phyloP scores from a whole-genome alignment of 2,329 filamentous ascomycete species.

The Botrytis tulipae region DNA sequence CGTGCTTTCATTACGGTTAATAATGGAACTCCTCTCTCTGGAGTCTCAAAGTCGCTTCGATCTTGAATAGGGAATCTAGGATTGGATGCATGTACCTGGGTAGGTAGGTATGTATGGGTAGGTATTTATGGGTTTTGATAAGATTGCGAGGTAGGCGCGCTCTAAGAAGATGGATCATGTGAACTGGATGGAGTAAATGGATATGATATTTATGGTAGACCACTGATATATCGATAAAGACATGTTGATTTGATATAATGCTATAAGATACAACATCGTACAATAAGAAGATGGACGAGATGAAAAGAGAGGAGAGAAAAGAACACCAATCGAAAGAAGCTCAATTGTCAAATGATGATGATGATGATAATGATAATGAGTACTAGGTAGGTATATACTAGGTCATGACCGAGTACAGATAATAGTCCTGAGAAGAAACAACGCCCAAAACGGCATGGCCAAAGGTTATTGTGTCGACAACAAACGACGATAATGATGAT shows the following conservation, averaged over 20 bases:
- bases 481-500: background rate
- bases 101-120: background rate
- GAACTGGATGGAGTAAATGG: background rate
- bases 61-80: background rate
- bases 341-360: background rate
- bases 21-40: background rate
- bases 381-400: background rate
- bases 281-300: background rate
- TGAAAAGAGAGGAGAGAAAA: background rate
- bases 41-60: background rate
- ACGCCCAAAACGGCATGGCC: background rate
- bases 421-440: background rate
- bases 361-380: background rate
- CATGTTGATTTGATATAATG: background rate
- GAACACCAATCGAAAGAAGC: background rate
- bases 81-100: background rate
- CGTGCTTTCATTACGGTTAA: background rate
- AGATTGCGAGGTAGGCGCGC: constrained; percentile 1
- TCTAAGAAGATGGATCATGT: background rate
- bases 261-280: too few species aligned
- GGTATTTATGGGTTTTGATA: background rate
- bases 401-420: background rate
- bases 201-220: background rate
- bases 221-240: background rate
- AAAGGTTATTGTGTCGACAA: background rate